phyloP scores from a whole-genome alignment of 305 asterid species.

The Ilex paraguariensis region DNA sequence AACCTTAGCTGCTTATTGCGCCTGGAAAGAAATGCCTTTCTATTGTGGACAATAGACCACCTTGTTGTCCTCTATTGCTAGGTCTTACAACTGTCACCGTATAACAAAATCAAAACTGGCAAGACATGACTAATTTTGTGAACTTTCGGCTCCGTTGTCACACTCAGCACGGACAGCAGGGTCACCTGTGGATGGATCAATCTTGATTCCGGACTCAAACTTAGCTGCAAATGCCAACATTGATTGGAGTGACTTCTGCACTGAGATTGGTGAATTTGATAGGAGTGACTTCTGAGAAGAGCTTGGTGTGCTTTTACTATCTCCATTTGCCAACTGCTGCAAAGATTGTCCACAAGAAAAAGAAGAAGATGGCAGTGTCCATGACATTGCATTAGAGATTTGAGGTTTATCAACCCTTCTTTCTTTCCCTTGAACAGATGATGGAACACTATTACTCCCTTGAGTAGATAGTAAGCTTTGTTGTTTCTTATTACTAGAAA shows the following conservation, averaged over 20 bases:
- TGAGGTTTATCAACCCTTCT: constrained; percentile 21
- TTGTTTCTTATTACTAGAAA: constrained; percentile 18
- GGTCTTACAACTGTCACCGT: background rate
- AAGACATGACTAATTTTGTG: constrained; percentile 11
- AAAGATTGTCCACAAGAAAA: constrained; percentile 20
- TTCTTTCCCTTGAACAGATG: constrained; percentile 23
- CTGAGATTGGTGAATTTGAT: constrained; percentile 42
- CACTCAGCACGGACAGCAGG: constrained; percentile 8
- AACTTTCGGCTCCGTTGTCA: constrained; percentile 21
- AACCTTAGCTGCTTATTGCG: too few relatives aligned
- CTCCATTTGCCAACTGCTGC: constrained; percentile 25
- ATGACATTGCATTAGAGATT: constrained; percentile 14
- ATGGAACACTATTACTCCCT: constrained; percentile 15
- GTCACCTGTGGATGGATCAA: constrained; percentile 19
- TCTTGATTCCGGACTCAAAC: constrained; percentile 54
- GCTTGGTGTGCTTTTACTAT: constrained; percentile 17
- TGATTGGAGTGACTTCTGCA: constrained; percentile 59
- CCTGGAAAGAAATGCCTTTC: too few relatives aligned
- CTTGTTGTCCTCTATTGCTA: too few relatives aligned
- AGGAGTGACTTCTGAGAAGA: constrained; percentile 31
- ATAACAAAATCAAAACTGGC: background rate
- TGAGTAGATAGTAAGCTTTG: constrained; percentile 1
- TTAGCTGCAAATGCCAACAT: constrained; percentile 73
- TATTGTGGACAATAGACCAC: too few relatives aligned
- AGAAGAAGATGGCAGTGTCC: constrained; percentile 12